Conservation (phyloP, 2,329 filamentous ascomycete genomes). For the Lachnellula occidentalis region DNA sequence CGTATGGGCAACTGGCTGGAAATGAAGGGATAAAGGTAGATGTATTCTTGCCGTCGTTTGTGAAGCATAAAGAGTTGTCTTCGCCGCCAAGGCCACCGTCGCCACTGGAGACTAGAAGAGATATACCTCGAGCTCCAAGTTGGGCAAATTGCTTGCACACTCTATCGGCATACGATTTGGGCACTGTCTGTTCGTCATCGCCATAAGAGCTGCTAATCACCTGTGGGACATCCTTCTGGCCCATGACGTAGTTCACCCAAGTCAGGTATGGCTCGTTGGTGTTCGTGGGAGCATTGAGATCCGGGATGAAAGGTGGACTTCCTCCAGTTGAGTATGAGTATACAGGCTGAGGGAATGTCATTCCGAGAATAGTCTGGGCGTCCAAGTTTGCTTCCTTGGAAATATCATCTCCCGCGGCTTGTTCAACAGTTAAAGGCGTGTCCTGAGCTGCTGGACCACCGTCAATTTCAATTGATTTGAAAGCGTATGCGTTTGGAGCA, state of each 20-base stretch:
- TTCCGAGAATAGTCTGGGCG: constrained; percentile 47
- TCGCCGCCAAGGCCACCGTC: constrained; percentile 43
- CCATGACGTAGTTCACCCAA: constrained; percentile 46
- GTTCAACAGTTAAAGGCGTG: constrained; percentile 6
- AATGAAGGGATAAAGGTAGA: constrained; percentile 49
- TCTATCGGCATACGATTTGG: constrained; percentile 44
- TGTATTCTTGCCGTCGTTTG: constrained; percentile 51
- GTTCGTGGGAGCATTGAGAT: constrained; percentile 37
- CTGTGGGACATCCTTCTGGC: constrained; percentile 44
- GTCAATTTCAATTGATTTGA: constrained; percentile 14
- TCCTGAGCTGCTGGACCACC: constrained; percentile 10
- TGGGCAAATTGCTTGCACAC: constrained; percentile 50
- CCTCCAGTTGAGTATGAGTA: constrained; percentile 51
- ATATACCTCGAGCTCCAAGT: constrained; percentile 47
- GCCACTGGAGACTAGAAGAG: constrained; percentile 46
- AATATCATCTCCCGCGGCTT: constrained; percentile 8
- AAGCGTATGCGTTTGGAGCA: constrained; percentile 4
- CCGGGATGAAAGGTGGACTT: constrained; percentile 45
- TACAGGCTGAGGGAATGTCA: constrained; percentile 48
- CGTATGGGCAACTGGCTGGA: constrained; percentile 40
- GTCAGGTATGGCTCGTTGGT: constrained; percentile 58
- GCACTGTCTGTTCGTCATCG: constrained; percentile 54
- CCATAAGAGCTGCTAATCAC: constrained; percentile 53
- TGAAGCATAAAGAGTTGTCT: constrained; percentile 37
- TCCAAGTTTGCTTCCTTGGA: constrained; percentile 50